Evolutionary conservation across 306 rosid species (phyloP).

Genomic region (Dryas octopetala): DNA sequence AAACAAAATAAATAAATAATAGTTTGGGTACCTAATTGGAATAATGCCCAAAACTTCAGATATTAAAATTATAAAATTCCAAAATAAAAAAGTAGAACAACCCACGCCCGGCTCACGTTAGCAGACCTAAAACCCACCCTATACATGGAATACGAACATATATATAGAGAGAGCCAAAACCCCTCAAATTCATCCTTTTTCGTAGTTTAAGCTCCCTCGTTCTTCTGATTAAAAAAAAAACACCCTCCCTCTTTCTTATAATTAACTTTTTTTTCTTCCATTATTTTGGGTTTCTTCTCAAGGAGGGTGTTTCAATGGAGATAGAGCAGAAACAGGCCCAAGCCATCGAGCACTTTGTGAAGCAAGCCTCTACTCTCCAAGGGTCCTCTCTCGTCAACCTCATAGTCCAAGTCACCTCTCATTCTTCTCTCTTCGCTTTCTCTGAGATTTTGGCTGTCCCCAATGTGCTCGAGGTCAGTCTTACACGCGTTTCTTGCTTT

Average conservation of each 20-base stretch:
- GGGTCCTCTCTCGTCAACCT: slow-evolving; percentile 23
- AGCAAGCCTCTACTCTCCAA: slow-evolving; percentile 22
- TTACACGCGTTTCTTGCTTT: neutral
- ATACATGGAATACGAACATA: no score
- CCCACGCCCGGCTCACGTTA: no score
- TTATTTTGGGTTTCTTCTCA: neutral
- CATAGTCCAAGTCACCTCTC: slow-evolving; percentile 19
- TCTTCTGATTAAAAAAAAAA: neutral
- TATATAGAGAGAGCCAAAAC: neutral
- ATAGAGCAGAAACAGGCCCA: slow-evolving; percentile 23
- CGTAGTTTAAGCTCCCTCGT: neutral
- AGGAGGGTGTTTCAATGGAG: slow-evolving; percentile 2
- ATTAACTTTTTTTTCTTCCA: neutral
- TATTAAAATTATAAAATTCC: no score
- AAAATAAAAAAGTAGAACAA: no score
- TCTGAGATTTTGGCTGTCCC: slow-evolving; percentile 24
- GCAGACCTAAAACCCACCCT: no score
- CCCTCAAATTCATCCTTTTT: neutral
- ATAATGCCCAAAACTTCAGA: no score
- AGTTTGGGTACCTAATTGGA: no score
- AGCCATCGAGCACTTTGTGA: slow-evolving; percentile 23
- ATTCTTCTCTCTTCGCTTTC: slow-evolving; percentile 22
- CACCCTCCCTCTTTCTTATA: neutral
- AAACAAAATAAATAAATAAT: no score
- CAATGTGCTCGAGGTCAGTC: slow-evolving; percentile 17